A percentile compares a stretch with the other conserved stretches of the same genome.
phyloP scores from a whole-genome alignment of 2,329 filamentous ascomycete species.

The Alternaria brassicicola region DNA sequence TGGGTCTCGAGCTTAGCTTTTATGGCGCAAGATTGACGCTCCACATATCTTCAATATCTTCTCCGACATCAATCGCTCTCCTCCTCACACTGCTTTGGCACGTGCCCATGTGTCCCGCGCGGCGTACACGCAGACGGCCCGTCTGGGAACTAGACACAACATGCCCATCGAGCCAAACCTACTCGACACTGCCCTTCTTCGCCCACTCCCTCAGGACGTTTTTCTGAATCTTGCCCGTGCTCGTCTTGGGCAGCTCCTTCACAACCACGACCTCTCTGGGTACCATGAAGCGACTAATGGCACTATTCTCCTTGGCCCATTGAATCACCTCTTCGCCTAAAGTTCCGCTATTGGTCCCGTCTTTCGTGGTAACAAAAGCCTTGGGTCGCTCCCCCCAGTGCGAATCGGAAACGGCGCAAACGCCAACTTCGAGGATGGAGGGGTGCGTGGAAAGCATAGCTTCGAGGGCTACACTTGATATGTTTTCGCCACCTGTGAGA shows the following conservation, averaged over 20 bases:
- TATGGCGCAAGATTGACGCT: not conserved
- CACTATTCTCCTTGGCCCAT: constrained; percentile 82
- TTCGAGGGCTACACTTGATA: constrained; percentile 91
- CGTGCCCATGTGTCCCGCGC: not conserved
- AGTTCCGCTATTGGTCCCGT: constrained; percentile 56
- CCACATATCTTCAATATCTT: not conserved
- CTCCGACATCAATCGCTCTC: not conserved
- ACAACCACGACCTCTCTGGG: constrained; percentile 77
- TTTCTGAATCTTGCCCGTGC: constrained; percentile 96
- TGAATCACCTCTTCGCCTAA: constrained; percentile 75
- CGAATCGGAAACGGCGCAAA: constrained; percentile 83
- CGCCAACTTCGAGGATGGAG: constrained; percentile 86
- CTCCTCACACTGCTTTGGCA: not conserved
- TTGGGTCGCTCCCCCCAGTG: constrained; percentile 98
- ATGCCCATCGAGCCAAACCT: not conserved
- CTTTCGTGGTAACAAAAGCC: constrained; percentile 83
- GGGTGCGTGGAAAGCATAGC: constrained; percentile 88
- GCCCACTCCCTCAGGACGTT: constrained; percentile 90
- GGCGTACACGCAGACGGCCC: not conserved
- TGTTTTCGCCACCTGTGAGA: constrained; percentile 84
- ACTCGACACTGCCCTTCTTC: constrained; percentile 54
- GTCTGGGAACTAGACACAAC: not conserved
- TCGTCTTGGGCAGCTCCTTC: constrained; percentile 91
- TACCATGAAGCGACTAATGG: constrained; percentile 91
- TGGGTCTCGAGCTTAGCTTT: not conserved